Conservation (phyloP, 164 flowering plant species). For the Stephania yunnanensis region DNA sequence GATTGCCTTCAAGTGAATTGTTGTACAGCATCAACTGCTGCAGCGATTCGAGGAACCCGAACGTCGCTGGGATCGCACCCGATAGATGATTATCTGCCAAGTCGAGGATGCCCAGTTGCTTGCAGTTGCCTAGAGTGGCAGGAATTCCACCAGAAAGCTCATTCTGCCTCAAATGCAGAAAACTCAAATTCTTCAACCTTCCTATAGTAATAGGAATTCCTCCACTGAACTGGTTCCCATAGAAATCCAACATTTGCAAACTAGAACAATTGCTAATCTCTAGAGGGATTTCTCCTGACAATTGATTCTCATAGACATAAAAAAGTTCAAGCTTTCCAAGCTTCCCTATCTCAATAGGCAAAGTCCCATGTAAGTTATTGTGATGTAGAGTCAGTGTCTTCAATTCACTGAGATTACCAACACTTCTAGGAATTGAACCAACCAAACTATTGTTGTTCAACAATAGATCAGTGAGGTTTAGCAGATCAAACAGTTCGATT, state of each 20-base stretch:
- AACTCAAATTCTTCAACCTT: constrained; percentile 47
- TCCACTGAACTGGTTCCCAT: constrained; percentile 70
- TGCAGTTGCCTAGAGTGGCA: constrained; percentile 62
- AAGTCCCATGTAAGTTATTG: constrained; percentile 51
- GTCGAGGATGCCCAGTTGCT: constrained; percentile 52
- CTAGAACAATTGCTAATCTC: constrained; percentile 87
- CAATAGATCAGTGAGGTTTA: constrained; percentile 50
- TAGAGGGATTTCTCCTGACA: constrained; percentile 74
- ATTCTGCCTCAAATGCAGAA: constrained; percentile 81
- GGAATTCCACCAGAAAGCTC: constrained; percentile 74
- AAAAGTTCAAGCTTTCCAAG: constrained; percentile 55
- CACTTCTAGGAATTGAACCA: constrained; percentile 52
- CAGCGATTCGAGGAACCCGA: constrained; percentile 49
- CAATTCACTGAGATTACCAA: constrained; percentile 63
- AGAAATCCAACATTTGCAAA: constrained; percentile 73
- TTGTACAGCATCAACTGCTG: constrained; percentile 83
- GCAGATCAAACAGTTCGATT: constrained; percentile 40
- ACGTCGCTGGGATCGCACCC: constrained; percentile 55
- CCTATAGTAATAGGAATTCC: constrained; percentile 67
- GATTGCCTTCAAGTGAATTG: constrained; percentile 76
- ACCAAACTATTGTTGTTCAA: constrained; percentile 78
- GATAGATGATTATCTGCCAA: constrained; percentile 82
- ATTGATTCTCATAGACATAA: constrained; percentile 74
- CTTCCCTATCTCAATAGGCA: constrained; percentile 70
- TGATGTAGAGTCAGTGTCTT: constrained; percentile 60